Base-by-base conservation (phyloP, 768 basidiomycete species). In the Mycena vitilis region DNA sequence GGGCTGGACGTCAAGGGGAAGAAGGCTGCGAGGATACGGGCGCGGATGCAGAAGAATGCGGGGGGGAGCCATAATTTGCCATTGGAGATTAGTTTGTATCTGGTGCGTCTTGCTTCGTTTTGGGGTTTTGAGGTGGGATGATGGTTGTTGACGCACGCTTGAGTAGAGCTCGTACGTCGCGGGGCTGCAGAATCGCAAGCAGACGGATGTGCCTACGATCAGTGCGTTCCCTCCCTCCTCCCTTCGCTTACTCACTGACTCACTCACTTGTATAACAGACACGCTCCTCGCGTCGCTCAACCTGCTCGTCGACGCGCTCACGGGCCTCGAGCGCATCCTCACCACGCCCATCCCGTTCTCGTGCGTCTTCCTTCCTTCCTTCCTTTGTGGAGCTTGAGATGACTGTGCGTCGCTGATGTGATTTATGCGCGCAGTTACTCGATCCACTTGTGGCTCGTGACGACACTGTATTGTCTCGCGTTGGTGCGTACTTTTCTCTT, bases 291-390 rank as follows among this genome's bases (percentile, higher is more conserved):
- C 68, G 2, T 75, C 88, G 5, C 75, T 92, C 11, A 86, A 83
- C 71, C 82, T 84, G 66, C 83, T 91, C 23, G 87, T 89, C 5
- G 90, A 92, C 63, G 85, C 87, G 36, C 79, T 93, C 55, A 91
- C 91, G 13, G 89, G 89, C 5, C 80, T 93, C 1, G 91, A 93
- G 73, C 81, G 92, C 48, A 91, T 92, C 68, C 81, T 93, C 6
- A 92, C 91, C 0, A 91, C 91, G 1, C 91, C 91, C 4, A 91
- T 93, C 52, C 92, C 91, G 12, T 92, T 91, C 78, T 92, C 90
- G 86, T 91, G 71, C 48, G 85, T 78, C 6, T 5, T 9, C 37
- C 20, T 16, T 18, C n/a, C n/a, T n/a, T n/a, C n/a, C n/a, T n/a
- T n/a, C n/a, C n/a, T n/a, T n/a, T n/a, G n/a, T n/a, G n/a, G n/a